Percentiles rank a stretch among this genome's conserved stretches.
phyloP scores from a whole-genome alignment of 495 filamentous ascomycete genomes.

The Pseudevernia furfuracea region DNA sequence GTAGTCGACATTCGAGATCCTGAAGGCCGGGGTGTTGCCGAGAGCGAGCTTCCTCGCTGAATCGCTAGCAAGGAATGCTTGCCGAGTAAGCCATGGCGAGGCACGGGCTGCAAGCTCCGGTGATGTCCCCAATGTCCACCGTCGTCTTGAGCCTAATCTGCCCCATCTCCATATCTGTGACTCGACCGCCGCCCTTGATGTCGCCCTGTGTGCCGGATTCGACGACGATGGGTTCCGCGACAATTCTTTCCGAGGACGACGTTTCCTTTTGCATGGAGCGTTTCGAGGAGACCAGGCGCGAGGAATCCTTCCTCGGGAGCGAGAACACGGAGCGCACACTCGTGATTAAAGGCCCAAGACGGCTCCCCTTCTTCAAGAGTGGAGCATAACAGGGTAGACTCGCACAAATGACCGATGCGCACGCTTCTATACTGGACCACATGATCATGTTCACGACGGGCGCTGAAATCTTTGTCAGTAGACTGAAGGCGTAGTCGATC shows the following conservation, averaged over 20 bases:
- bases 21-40: no score
- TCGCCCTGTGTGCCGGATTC: not conserved
- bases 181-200: not conserved
- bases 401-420: no score
- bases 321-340: not conserved
- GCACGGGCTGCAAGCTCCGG: no score
- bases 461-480: no score
- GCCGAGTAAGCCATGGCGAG: no score
- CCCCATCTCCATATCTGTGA: not conserved
- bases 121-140: not conserved
- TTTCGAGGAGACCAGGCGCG: not conserved
- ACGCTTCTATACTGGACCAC: no score
- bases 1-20: no score
- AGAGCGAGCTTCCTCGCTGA: no score
- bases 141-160: not conserved
- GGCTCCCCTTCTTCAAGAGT: no score
- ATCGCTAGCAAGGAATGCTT: no score
- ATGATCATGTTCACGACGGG: no score
- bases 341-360: not conserved
- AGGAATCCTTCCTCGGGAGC: not conserved
- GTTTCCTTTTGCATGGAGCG: not conserved
- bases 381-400: slow-evolving; percentile 9
- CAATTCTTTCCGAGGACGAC: not conserved
- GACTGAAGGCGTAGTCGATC: no score
- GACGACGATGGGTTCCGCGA: not conserved